Evolutionary conservation across 2,329 filamentous ascomycete species (phyloP).

Genomic region (Elsinoe necatrix): DNA sequence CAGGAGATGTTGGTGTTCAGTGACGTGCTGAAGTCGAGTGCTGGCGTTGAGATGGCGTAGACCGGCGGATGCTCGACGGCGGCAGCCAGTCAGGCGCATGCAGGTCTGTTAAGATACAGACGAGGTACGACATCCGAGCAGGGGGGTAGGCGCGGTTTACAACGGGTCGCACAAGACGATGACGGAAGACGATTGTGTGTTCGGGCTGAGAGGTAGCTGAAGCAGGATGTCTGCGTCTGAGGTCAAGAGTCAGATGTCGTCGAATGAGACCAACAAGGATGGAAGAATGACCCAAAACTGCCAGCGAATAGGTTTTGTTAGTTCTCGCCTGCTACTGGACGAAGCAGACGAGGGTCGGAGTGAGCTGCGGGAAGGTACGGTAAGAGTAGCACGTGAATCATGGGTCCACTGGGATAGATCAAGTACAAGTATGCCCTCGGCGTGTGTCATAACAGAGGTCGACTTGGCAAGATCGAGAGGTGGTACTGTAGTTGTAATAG

Average conservation of each 20-base stretch:
- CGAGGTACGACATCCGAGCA: conserved; percentile 10
- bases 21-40: neutral
- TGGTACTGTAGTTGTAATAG: no score
- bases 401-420: neutral
- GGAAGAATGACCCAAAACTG: conserved; percentile 8
- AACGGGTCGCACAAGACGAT: conserved; percentile 7
- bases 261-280: neutral
- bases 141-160: conserved; percentile 2
- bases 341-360: neutral
- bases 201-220: conserved; percentile 1
- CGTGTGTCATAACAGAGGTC: neutral
- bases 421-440: conserved; percentile 1
- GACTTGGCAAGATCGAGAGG: conserved; percentile 1
- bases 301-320: conserved; percentile 8
- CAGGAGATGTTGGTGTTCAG: neutral
- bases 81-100: conserved; percentile 7
- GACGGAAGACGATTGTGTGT: neutral
- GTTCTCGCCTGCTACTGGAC: conserved; percentile 8
- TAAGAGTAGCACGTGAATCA: neutral
- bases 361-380: neutral
- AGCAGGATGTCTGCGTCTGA: neutral
- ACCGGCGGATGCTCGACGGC: conserved; percentile 5
- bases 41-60: conserved; percentile 1
- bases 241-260: neutral
- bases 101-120: conserved; percentile 9